These are phyloP conservation scores for Aspergillus candidus DNA, from an alignment of 2,329 filamentous ascomycete genomes.

Conservation along the genomic window DNA sequence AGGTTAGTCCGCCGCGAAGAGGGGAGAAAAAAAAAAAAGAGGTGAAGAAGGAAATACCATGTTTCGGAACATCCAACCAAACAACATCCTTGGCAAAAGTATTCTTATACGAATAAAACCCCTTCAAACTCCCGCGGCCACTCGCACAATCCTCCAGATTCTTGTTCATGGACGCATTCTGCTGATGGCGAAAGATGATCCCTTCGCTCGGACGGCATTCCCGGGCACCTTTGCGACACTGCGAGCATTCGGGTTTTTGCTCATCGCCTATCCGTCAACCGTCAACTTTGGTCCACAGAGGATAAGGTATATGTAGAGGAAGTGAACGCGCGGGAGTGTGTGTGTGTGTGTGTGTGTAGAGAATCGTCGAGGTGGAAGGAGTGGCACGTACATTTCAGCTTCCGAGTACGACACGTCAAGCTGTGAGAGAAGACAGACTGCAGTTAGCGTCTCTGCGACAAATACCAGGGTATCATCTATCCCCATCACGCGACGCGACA, in stretches of 20 bases:
- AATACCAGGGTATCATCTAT: too few species aligned
- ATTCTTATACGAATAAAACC: conserved; percentile 62
- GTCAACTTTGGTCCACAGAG: background rate
- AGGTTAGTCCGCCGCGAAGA: conserved; percentile 3
- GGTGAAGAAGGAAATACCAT: conserved; percentile 35
- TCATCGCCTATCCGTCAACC: conserved; percentile 42
- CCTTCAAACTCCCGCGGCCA: conserved; percentile 45
- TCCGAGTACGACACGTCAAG: conserved; percentile 53
- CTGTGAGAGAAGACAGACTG: conserved; percentile 11
- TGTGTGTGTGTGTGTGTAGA: background rate
- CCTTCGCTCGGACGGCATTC: conserved; percentile 57
- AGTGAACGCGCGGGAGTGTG: too few species aligned
- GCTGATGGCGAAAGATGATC: conserved; percentile 62
- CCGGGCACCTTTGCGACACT: conserved; percentile 56
- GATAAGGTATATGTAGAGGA: too few species aligned
- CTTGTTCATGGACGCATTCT: conserved; percentile 63
- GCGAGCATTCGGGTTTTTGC: conserved; percentile 54
- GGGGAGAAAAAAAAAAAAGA: conserved; percentile 6
- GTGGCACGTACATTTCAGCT: conserved; percentile 52
- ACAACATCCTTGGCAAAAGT: conserved; percentile 55
- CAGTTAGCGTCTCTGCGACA: background rate
- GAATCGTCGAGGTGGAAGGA: background rate
- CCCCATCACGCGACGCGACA: too few species aligned
- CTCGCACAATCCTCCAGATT: conserved; percentile 34
- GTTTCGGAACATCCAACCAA: conserved; percentile 58